Evolutionary conservation across 306 rosid genomes (phyloP), one percentile per base, ranked within the genome.

Genomic region (Lathyrus sativus): DNA sequence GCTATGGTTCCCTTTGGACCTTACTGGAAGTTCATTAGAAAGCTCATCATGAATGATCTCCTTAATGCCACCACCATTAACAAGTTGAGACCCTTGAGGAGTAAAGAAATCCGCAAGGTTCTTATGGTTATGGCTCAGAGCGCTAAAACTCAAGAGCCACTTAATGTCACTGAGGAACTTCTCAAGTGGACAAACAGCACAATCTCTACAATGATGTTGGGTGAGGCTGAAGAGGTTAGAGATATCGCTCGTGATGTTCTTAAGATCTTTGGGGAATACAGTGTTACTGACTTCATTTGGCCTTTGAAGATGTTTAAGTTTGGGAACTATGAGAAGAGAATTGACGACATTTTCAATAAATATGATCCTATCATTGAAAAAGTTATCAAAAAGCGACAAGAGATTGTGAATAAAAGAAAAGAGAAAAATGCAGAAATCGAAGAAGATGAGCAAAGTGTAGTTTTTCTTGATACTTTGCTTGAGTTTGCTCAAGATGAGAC

Each of bases 1-100:
- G 84, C 85, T 13, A 80, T 80, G 72, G 76, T 74, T n/a, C 87
- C 90, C 33, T 72, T 68, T 3, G 85, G 73, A 22, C 82, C 80
- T 4, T 80, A 80, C 53, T 80, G 82, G 83, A 82, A 78, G 70
- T 82, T 82, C 66, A 70, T 80, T 4, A 60, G 67, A 31, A 85
- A 78, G 51, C 71, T 80, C 11, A 77, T 73, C 74, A 66, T 61
- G 75, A 75, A 65, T 8, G 74, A 82, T 61, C 80, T 75, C 14
- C 76, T 85, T 3, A 66, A 81, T 5, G 73, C 69, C 19, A 65
- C 80, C 4, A 76, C 70, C 2, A 49, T 82, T 0, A 62, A 62
- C 72, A 43, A 55, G 26, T 66, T 78, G 43, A 54, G 59, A 2
- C 62, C 74, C 0, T 19, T 82, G 7, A 59, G 90, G 70, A 65